Conservation (phyloP, 768 basidiomycete genomes). For the Cystofilobasidium ferigula region DNA sequence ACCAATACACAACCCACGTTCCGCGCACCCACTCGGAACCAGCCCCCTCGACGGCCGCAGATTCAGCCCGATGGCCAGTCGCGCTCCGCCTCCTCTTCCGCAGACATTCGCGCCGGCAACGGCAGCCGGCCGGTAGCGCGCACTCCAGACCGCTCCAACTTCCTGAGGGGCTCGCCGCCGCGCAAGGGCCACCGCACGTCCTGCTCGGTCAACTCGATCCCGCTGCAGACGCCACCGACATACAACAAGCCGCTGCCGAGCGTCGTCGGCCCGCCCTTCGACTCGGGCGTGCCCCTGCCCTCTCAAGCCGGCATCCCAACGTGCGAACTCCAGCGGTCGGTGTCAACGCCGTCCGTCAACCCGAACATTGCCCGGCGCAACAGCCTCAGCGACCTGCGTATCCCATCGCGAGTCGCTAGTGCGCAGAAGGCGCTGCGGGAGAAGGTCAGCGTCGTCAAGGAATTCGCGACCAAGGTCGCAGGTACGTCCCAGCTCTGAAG, state of each 20-base stretch:
- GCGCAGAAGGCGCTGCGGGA: conserved; percentile 34
- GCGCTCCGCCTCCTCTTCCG: neutral
- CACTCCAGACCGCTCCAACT: neutral
- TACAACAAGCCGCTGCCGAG: neutral
- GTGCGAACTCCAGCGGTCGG: neutral
- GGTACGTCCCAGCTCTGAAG: neutral
- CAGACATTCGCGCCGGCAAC: neutral
- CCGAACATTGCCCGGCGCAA: conserved; percentile 27
- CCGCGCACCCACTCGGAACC: neutral
- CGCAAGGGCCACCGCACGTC: conserved; percentile 20
- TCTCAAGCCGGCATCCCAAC: neutral
- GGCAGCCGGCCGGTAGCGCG: neutral
- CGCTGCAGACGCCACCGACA: neutral
- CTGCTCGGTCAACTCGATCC: conserved; percentile 24
- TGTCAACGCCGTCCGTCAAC: conserved; percentile 6
- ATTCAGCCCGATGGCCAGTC: neutral
- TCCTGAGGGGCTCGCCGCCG: neutral
- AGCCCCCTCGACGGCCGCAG: neutral
- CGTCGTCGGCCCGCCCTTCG: neutral
- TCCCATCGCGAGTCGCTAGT: conserved; percentile 31
- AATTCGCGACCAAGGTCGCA: conserved; percentile 26
- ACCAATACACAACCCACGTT: no score
- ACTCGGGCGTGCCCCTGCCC: neutral
- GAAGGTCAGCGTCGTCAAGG: conserved; percentile 32
- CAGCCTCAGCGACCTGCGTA: conserved; percentile 33